Percentiles rank a stretch among this genome's conserved stretches.
phyloP scores from a whole-genome alignment of 2,329 filamentous ascomycete genomes.

The Chaetothyriales sp. region DNA sequence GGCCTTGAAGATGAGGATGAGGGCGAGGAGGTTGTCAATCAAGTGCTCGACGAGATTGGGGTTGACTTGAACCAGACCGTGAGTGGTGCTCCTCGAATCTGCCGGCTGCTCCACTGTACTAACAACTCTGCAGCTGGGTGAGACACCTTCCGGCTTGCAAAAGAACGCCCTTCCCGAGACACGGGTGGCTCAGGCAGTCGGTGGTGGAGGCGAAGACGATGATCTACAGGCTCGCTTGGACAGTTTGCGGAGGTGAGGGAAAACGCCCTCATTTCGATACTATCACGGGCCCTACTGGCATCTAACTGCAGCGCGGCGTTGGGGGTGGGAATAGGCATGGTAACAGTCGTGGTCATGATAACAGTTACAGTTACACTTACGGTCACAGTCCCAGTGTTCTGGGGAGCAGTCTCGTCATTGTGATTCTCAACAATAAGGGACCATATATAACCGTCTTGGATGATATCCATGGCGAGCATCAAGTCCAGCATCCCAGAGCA shows the following conservation, averaged over 20 bases:
- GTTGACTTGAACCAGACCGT: constrained; percentile 83
- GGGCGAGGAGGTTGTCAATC: constrained; percentile 90
- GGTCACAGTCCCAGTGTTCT: background rate
- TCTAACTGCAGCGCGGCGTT: background rate
- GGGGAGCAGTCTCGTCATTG: background rate
- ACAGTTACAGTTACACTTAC: background rate
- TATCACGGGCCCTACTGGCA: background rate
- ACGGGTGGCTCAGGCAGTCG: constrained; percentile 73
- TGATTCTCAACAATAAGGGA: background rate
- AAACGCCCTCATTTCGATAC: background rate
- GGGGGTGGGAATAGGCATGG: background rate
- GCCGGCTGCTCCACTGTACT: constrained; percentile 8
- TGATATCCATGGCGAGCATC: background rate
- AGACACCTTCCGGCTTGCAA: constrained; percentile 75
- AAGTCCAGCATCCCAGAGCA: background rate
- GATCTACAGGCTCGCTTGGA: constrained; percentile 88
- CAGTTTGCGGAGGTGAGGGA: constrained; percentile 49
- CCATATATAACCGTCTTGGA: background rate
- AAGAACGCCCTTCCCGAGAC: constrained; percentile 56
- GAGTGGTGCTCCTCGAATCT: constrained; percentile 27
- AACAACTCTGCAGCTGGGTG: constrained; percentile 53
- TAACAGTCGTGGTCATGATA: background rate
- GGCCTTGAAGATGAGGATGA: constrained; percentile 85
- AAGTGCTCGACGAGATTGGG: constrained; percentile 92
- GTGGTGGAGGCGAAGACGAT: constrained; percentile 55